These are phyloP conservation scores for Chenopodium suecicum DNA, from an alignment of 148 eudicot genomes.

Conservation along the genomic window DNA sequence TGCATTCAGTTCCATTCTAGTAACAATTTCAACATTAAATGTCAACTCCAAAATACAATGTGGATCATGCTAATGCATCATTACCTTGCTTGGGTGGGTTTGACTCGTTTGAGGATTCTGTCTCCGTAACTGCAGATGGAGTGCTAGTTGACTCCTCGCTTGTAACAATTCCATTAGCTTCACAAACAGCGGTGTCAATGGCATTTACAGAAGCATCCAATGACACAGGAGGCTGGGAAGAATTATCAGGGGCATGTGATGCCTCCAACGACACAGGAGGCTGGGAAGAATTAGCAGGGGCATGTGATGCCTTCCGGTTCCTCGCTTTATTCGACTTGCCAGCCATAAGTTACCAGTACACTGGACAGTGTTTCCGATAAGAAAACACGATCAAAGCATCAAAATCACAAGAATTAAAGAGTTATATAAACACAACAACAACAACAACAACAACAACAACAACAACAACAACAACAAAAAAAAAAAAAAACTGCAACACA, in stretches of 20 bases:
- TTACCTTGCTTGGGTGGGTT: constrained; percentile 58
- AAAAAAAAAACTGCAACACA: no score
- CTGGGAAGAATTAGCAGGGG: constrained; percentile 35
- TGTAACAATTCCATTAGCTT: constrained; percentile 39
- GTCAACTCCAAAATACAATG: neutral
- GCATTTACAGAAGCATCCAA: constrained; percentile 29
- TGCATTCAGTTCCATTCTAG: no score
- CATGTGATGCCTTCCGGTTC: constrained; percentile 53
- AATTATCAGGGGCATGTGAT: constrained; percentile 31
- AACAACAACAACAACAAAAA: no score
- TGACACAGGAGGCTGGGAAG: constrained; percentile 36
- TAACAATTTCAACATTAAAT: neutral
- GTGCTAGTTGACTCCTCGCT: constrained; percentile 25
- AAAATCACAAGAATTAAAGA: neutral
- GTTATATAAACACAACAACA: no score
- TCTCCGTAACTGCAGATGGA: constrained; percentile 32
- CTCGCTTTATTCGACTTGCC: constrained; percentile 73
- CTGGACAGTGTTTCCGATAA: neutral
- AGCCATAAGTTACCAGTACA: constrained; percentile 48
- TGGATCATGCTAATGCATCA: neutral
- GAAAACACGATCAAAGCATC: neutral
- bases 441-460: no score
- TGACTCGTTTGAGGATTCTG: constrained; percentile 32
- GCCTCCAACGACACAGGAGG: constrained; percentile 42
- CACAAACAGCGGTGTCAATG: constrained; percentile 21